phyloP scores from a whole-genome alignment of 1,284 basidiomycete species.

The Cryptococcus sp. region DNA sequence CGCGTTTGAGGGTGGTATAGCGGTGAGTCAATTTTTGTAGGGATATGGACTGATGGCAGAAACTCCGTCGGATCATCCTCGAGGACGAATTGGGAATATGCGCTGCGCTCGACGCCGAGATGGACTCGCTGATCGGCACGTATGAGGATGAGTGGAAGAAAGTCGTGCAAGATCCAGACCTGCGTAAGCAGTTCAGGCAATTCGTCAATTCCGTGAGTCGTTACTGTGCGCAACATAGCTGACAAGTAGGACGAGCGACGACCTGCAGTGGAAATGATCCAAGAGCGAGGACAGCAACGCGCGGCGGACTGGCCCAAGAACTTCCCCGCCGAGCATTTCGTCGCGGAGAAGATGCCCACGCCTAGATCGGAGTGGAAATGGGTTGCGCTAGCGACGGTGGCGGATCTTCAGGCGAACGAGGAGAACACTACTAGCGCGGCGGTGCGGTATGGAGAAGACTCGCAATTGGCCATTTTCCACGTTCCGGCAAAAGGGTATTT shows the following conservation, averaged over 20 bases:
- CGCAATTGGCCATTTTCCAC: slow-evolving; percentile 68
- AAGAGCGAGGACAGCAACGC: slow-evolving; percentile 66
- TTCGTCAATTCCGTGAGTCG: slow-evolving; percentile 64
- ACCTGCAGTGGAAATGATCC: slow-evolving; percentile 61
- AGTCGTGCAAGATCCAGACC: slow-evolving; percentile 62
- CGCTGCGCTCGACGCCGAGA: slow-evolving; percentile 67
- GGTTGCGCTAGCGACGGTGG: slow-evolving; percentile 59
- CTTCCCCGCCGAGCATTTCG: slow-evolving; percentile 39
- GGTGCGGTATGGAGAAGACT: slow-evolving; percentile 66
- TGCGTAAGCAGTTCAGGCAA: slow-evolving; percentile 64
- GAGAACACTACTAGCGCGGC: slow-evolving; percentile 59
- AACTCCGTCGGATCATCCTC: slow-evolving; percentile 66
- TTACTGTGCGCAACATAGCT: background rate
- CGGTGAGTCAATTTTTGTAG: slow-evolving; percentile 29
- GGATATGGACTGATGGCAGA: slow-evolving; percentile 31
- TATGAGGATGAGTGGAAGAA: slow-evolving; percentile 73
- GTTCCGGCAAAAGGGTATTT: slow-evolving; percentile 63
- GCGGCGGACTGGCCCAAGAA: slow-evolving; percentile 71
- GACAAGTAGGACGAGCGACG: slow-evolving; percentile 56
- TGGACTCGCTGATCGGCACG: slow-evolving; percentile 66
- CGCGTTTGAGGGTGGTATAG: slow-evolving; percentile 67
- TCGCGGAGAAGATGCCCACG: slow-evolving; percentile 26
- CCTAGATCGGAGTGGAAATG: slow-evolving; percentile 65
- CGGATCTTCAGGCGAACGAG: slow-evolving; percentile 60
- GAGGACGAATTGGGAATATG: slow-evolving; percentile 78